These are phyloP conservation scores for Gremmenia infestans DNA, from an alignment of 2,329 filamentous ascomycete species.

Conservation along the genomic window DNA sequence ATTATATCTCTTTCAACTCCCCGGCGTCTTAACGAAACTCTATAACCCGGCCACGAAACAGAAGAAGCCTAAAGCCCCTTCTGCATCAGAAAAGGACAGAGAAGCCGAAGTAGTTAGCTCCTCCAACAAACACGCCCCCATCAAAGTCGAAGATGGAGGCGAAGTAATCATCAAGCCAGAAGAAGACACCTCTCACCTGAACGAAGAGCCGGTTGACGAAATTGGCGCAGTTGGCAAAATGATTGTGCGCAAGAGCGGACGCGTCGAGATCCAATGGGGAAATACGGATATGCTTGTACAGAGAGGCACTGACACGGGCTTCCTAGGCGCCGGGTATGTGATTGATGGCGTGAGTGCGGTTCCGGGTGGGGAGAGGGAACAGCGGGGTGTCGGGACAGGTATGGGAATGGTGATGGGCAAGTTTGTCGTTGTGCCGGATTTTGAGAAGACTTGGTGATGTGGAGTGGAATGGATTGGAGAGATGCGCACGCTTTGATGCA, in stretches of 20 bases:
- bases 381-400: constrained; percentile 41
- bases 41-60: constrained; percentile 19
- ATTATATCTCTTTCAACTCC: constrained; percentile 61
- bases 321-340: constrained; percentile 54
- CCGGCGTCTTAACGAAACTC: constrained; percentile 55
- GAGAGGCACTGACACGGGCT: constrained; percentile 48
- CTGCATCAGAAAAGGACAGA: constrained; percentile 35
- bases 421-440: constrained; percentile 55
- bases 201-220: constrained; percentile 31
- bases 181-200: constrained; percentile 11
- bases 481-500: background rate
- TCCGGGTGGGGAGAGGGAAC: constrained; percentile 19
- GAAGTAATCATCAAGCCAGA: constrained; percentile 18
- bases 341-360: constrained; percentile 44
- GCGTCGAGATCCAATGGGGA: constrained; percentile 59
- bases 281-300: constrained; percentile 50
- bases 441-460: constrained; percentile 39
- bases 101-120: constrained; percentile 29
- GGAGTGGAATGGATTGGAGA: background rate
- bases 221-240: constrained; percentile 58
- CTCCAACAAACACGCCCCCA: constrained; percentile 36
- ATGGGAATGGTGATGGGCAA: constrained; percentile 60
- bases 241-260: constrained; percentile 56
- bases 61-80: constrained; percentile 15
- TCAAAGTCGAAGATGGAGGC: constrained; percentile 14